Conservation (phyloP, 1,139 yeast genomes). For the Suhomyces yuchorum region DNA sequence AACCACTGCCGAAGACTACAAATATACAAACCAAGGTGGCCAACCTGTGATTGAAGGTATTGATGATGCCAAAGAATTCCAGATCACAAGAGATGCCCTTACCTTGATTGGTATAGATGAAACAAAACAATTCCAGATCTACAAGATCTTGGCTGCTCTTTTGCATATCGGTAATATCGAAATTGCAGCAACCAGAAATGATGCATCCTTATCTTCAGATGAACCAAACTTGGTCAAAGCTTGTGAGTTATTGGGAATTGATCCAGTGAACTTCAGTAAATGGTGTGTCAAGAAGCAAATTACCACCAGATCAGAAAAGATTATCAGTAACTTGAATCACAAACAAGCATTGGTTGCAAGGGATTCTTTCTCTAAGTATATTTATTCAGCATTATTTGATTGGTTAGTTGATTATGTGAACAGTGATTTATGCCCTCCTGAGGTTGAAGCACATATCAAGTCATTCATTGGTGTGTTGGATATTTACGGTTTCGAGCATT, state of each 20-base stretch:
- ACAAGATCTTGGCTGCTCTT: constrained; percentile 81
- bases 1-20: constrained; percentile 65
- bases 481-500: constrained; percentile 97
- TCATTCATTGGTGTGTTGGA: constrained; percentile 95
- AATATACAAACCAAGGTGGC: constrained; percentile 91
- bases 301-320: constrained; percentile 89
- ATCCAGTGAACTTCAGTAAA: constrained; percentile 72
- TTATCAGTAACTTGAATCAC: constrained; percentile 78
- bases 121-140: constrained; percentile 66
- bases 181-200: constrained; percentile 81
- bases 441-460: constrained; percentile 56
- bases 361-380: constrained; percentile 93
- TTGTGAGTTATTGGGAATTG: constrained; percentile 82
- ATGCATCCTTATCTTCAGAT: constrained; percentile 79
- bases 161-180: constrained; percentile 93
- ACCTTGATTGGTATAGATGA: constrained; percentile 71
- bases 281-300: constrained; percentile 96
- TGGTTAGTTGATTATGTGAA: constrained; percentile 92
- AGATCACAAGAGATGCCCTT: constrained; percentile 74
- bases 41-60: constrained; percentile 70
- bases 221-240: constrained; percentile 86
- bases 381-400: constrained; percentile 89
- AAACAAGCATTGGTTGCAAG: constrained; percentile 90
- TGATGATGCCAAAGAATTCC: constrained; percentile 79
- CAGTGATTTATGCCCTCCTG: constrained; percentile 76